Percentiles rank a stretch among this genome's conserved stretches.
Evolutionary conservation across 73 alveolate species (phyloP).

Genomic region (Paramecium sexaurelia): DNA sequence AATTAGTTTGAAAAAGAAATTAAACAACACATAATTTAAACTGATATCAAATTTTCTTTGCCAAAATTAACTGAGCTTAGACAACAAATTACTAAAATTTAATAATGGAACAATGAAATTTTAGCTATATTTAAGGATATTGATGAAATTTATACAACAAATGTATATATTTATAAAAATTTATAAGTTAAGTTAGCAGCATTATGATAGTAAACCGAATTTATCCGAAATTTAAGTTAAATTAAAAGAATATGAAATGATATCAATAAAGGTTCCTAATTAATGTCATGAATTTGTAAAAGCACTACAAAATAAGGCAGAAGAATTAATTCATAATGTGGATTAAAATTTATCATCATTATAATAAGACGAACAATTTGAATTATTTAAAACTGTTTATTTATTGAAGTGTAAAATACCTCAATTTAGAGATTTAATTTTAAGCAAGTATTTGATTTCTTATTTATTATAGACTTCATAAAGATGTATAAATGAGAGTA

Average conservation of each 20-base stretch:
- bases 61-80: slow-evolving; percentile 43
- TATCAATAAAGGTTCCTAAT: background rate
- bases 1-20: slow-evolving; percentile 7
- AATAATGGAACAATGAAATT: background rate
- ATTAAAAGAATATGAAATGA: slow-evolving; percentile 1
- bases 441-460: background rate
- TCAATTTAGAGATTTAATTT: background rate
- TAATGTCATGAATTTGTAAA: background rate
- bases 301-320: background rate
- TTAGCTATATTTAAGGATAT: background rate
- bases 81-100: background rate
- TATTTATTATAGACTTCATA: background rate
- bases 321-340: background rate
- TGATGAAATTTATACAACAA: background rate
- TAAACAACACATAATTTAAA: background rate
- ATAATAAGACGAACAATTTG: slow-evolving; percentile 9
- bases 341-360: background rate
- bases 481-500: background rate
- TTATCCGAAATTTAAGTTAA: slow-evolving; percentile 17
- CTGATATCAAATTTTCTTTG: background rate
- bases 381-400: slow-evolving; percentile 5
- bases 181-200: background rate
- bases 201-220: slow-evolving; percentile 40
- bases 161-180: background rate
- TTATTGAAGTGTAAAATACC: slow-evolving; percentile 22